Evolutionary conservation across 495 filamentous ascomycete species (phyloP), one percentile per base, ranked within the genome.

Genomic region (Neurospora discreta): DNA sequence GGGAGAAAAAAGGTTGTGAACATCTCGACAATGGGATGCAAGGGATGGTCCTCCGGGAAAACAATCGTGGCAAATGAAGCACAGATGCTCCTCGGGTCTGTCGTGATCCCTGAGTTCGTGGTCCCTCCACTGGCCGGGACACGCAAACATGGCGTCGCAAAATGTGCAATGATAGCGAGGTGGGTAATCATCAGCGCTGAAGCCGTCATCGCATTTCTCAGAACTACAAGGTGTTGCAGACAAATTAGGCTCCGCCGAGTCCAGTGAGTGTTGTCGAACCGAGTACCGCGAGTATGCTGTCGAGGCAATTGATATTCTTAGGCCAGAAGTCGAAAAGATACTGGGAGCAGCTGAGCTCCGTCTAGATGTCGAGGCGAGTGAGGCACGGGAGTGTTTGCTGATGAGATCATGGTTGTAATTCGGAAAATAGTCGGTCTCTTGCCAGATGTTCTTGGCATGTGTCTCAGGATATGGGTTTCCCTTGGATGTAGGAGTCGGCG

Each of bases 111-210:
- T 71, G 4, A 71, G 44, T 30, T 79, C 75, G 40, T 79, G 78
- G 3, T 68, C 10, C 70, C 72, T 74, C 76, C 77, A 78, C 18
- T 76, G 77, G 1, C 26, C 70, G 30, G 75, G 75, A 9, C 58
- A 36, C 38, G 69, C 69, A 33, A 79, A 79, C 2, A 71, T 40
- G 1, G 26, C 71, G 15, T 74, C 72, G 38, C 78, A 79, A 26
- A 79, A 77, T 10, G 78, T 77, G 73, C 77, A 78, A 16, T 18
- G 74, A 60, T 76, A 78, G 11, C 69, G 70, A 65, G 58, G 43
- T 1, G 26, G 38, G 3, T 43, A 26, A 11, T 71, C 71, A 26
- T 65, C 52, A 7, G 52, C 33, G 52, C 33, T 65, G 20, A 73
- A 69, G 39, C 68, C 58, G 58, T 71, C 69, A 43, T 79, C 74